Evolutionary conservation across 345 rosid species (phyloP).

Genomic region (Euclidium syriacum): DNA sequence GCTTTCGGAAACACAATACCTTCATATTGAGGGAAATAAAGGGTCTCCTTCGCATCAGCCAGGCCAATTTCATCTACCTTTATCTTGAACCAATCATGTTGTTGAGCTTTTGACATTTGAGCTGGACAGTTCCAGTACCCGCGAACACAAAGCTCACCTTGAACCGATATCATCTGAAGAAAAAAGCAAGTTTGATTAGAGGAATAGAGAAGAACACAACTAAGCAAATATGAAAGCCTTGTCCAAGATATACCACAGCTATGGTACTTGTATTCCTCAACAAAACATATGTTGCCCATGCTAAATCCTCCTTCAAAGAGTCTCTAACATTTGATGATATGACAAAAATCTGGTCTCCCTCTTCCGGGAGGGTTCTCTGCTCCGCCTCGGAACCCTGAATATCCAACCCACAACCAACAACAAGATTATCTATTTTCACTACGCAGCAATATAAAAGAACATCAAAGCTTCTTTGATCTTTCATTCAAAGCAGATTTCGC

Average conservation of each 20-base stretch:
- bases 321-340: slow-evolving; percentile 48
- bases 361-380: slow-evolving; percentile 50
- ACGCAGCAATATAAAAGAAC: neutral
- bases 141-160: slow-evolving; percentile 66
- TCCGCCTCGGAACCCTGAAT: slow-evolving; percentile 53
- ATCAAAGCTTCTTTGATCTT: neutral
- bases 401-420: neutral
- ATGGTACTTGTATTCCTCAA: slow-evolving; percentile 71
- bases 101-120: slow-evolving; percentile 40
- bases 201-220: neutral
- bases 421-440: neutral
- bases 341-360: slow-evolving; percentile 58
- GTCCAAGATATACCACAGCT: slow-evolving; percentile 48
- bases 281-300: slow-evolving; percentile 83
- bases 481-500: neutral
- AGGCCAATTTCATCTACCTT: slow-evolving; percentile 54
- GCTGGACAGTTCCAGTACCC: slow-evolving; percentile 77
- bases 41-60: slow-evolving; percentile 54
- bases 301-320: slow-evolving; percentile 61
- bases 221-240: neutral
- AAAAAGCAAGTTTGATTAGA: neutral
- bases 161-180: slow-evolving; percentile 51
- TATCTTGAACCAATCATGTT: slow-evolving; percentile 56
- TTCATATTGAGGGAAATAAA: slow-evolving; percentile 61
- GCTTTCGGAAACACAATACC: slow-evolving; percentile 36